Conservation (phyloP, 805 yeast genomes). For the Metschnikowia chrysomelidarum region DNA sequence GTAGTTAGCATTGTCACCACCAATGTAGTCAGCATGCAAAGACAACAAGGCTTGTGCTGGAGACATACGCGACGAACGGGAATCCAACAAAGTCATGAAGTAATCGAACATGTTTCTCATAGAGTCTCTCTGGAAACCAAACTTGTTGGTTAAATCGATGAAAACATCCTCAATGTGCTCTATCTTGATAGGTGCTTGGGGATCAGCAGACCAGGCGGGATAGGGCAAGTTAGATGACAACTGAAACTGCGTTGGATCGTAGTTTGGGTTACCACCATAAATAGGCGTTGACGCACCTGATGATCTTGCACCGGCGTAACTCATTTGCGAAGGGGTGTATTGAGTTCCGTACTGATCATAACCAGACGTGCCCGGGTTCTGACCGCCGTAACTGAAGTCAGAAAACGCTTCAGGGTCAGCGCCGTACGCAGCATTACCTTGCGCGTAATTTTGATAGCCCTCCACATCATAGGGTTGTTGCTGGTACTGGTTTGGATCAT, state of each 20-base stretch:
- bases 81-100: slow-evolving; percentile 80
- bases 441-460: slow-evolving; percentile 42
- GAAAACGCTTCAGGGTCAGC: slow-evolving; percentile 63
- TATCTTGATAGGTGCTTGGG: slow-evolving; percentile 75
- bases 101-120: slow-evolving; percentile 91
- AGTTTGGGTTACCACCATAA: slow-evolving; percentile 59
- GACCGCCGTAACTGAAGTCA: slow-evolving; percentile 60
- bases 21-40: slow-evolving; percentile 83
- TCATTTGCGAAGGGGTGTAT: slow-evolving; percentile 83
- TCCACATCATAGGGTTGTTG: slow-evolving; percentile 51
- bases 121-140: slow-evolving; percentile 89
- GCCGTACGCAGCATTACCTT: slow-evolving; percentile 29
- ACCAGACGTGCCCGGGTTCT: slow-evolving; percentile 57
- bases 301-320: slow-evolving; percentile 77
- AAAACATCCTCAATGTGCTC: slow-evolving; percentile 87
- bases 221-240: slow-evolving; percentile 88
- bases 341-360: slow-evolving; percentile 69
- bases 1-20: slow-evolving; percentile 83
- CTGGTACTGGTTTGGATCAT: slow-evolving; percentile 47
- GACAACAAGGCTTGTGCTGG: slow-evolving; percentile 84
- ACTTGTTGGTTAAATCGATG: slow-evolving; percentile 77
- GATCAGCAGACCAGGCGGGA: slow-evolving; percentile 99
- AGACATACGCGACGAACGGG: slow-evolving; percentile 84
- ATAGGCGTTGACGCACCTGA: slow-evolving; percentile 95
- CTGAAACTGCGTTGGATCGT: slow-evolving; percentile 61